These are phyloP conservation scores for Antarctomyces pellizariae DNA, from an alignment of 495 filamentous ascomycete species.

Conservation along the genomic window DNA sequence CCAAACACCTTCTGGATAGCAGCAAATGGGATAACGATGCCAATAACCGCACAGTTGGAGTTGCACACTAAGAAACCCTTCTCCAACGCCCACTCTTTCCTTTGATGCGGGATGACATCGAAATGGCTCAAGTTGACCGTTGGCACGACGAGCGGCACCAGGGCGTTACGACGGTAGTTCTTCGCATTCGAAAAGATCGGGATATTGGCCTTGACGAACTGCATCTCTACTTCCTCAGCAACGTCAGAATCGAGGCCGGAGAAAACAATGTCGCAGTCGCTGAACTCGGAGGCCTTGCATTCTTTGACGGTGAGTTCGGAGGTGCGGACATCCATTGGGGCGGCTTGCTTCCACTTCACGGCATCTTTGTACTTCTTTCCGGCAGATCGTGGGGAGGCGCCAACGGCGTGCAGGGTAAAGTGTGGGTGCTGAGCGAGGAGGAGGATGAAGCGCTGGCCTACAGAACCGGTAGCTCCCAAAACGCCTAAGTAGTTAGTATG, in stretches of 20 bases:
- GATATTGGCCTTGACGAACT: slow-evolving; percentile 54
- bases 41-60: slow-evolving; percentile 79
- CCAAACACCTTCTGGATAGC: slow-evolving; percentile 60
- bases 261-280: slow-evolving; percentile 74
- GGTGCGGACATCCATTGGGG: slow-evolving; percentile 41
- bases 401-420: slow-evolving; percentile 51
- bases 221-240: slow-evolving; percentile 56
- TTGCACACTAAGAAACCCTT: slow-evolving; percentile 76
- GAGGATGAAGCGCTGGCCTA: slow-evolving; percentile 70
- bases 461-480: slow-evolving; percentile 53
- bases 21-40: slow-evolving; percentile 71
- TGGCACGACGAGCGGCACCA: slow-evolving; percentile 68
- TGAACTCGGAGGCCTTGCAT: slow-evolving; percentile 50
- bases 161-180: slow-evolving; percentile 63
- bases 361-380: slow-evolving; percentile 71
- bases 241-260: slow-evolving; percentile 69
- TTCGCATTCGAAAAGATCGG: slow-evolving; percentile 78
- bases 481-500: slow-evolving; percentile 24
- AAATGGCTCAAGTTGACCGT: slow-evolving; percentile 67
- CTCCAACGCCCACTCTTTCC: slow-evolving; percentile 34
- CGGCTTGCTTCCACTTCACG: slow-evolving; percentile 62
- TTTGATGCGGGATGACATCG: slow-evolving; percentile 54
- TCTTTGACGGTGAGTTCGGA: slow-evolving; percentile 48
- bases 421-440: slow-evolving; percentile 58
- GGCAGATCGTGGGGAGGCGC: slow-evolving; percentile 54